Conservation (phyloP, 2,329 filamentous ascomycete species). For the Aquanectria penicillioides region DNA sequence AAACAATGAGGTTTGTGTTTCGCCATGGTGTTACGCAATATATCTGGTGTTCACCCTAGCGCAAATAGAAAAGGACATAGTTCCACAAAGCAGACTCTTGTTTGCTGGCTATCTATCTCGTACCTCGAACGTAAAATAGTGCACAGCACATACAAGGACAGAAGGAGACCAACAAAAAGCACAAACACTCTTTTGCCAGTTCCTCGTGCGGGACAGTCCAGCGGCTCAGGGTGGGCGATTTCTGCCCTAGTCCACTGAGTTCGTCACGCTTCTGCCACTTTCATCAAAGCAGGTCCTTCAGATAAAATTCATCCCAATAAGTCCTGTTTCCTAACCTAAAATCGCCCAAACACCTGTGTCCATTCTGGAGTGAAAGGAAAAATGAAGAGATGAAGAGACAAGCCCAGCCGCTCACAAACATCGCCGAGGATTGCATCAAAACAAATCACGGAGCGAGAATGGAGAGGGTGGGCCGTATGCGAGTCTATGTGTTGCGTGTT, state of each 20-base stretch:
- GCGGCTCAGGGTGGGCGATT: neutral
- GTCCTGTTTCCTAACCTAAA: slow-evolving; percentile 27
- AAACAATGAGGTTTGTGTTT: neutral
- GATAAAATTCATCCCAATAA: slow-evolving; percentile 24
- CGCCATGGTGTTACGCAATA: neutral
- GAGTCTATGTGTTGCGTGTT: slow-evolving; percentile 32
- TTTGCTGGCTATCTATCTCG: slow-evolving; percentile 16
- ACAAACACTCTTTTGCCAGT: slow-evolving; percentile 18
- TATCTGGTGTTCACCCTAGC: neutral
- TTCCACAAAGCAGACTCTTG: slow-evolving; percentile 3
- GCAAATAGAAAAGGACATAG: neutral
- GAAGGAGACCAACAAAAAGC: slow-evolving; percentile 9
- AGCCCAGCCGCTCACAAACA: slow-evolving; percentile 14
- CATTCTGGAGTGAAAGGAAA: slow-evolving; percentile 27
- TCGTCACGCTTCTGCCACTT: slow-evolving; percentile 8
- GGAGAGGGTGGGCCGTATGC: slow-evolving; percentile 17
- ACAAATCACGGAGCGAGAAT: slow-evolving; percentile 19
- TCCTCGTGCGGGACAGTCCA: slow-evolving; percentile 22
- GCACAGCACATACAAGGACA: slow-evolving; percentile 33
- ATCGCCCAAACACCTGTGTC: slow-evolving; percentile 38
- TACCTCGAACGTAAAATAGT: slow-evolving; percentile 26
- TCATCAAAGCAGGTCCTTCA: slow-evolving; percentile 15
- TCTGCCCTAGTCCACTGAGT: neutral
- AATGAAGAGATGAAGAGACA: slow-evolving; percentile 17
- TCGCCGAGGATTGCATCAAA: slow-evolving; percentile 7